Conservation (phyloP, 345 rosid species). For the Lumnitzera littorea region DNA sequence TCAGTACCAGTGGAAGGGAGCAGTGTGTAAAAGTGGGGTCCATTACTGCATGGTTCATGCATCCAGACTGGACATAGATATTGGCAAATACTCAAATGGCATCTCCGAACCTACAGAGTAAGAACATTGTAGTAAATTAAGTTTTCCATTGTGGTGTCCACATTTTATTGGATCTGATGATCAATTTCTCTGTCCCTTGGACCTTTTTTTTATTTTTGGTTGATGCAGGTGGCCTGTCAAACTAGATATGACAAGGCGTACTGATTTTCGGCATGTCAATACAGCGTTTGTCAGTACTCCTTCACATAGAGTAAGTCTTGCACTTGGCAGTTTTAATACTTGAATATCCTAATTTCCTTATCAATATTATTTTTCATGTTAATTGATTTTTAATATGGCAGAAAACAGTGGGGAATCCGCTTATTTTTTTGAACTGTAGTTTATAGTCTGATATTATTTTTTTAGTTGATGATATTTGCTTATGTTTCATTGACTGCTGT, state of each 20-base stretch:
- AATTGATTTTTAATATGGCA: no score
- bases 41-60: conserved; percentile 81
- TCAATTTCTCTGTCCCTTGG: no score
- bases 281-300: conserved; percentile 67
- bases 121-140: conserved; percentile 19
- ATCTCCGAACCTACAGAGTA: conserved; percentile 85
- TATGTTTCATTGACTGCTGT: no score
- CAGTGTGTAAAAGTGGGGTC: conserved; percentile 81
- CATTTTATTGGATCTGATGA: no score
- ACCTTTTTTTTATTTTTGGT: not conserved
- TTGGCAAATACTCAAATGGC: conserved; percentile 64
- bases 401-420: no score
- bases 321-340: not conserved
- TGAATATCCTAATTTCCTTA: not conserved
- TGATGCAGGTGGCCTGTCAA: conserved; percentile 85
- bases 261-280: conserved; percentile 77
- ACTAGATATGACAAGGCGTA: conserved; percentile 90
- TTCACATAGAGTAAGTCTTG: conserved; percentile 62
- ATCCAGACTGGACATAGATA: conserved; percentile 56
- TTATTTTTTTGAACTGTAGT: no score
- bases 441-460: no score
- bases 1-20: conserved; percentile 74
- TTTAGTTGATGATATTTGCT: no score
- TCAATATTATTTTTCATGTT: not conserved
- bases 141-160: conserved; percentile 3